Percentiles rank a stretch among this genome's conserved stretches.
These are phyloP conservation scores for Eutrema salsugineum DNA, from an alignment of 441 rosid species.

Conservation along the genomic window DNA sequence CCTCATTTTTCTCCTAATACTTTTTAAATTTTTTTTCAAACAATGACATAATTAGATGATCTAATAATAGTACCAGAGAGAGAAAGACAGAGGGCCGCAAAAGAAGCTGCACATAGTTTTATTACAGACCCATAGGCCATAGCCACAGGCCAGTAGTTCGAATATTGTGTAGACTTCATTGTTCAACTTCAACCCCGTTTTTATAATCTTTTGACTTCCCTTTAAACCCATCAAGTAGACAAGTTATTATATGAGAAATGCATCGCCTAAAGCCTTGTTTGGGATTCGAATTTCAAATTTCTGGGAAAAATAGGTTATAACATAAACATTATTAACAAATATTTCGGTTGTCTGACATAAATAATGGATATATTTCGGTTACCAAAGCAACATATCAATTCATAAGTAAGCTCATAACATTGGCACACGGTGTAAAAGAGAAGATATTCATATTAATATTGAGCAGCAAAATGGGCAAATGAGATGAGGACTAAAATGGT, in stretches of 20 bases:
- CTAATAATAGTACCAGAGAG: slow-evolving; percentile 12
- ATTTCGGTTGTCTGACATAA: not conserved
- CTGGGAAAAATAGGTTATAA: not conserved
- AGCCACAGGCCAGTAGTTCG: not conserved
- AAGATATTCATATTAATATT: not conserved
- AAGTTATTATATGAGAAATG: not conserved
- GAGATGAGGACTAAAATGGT: not conserved
- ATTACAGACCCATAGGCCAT: not conserved
- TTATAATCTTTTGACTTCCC: no score
- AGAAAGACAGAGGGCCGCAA: slow-evolving; percentile 2
- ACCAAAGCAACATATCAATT: not conserved
- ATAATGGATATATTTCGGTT: not conserved
- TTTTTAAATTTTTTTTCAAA: not conserved
- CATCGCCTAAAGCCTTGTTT: not conserved
- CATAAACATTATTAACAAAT: not conserved
- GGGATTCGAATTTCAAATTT: not conserved
- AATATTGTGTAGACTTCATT: not conserved
- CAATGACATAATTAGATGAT: slow-evolving; percentile 7
- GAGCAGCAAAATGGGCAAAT: not conserved
- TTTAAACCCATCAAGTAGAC: not conserved
- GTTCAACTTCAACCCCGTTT: not conserved
- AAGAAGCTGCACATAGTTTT: not conserved
- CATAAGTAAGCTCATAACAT: not conserved
- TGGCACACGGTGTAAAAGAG: not conserved
- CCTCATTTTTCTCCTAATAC: not conserved